Percentiles rank a stretch among this genome's conserved stretches.
These are phyloP conservation scores for Rubroboletus satanas DNA, from an alignment of 768 basidiomycete genomes.

Conservation along the genomic window DNA sequence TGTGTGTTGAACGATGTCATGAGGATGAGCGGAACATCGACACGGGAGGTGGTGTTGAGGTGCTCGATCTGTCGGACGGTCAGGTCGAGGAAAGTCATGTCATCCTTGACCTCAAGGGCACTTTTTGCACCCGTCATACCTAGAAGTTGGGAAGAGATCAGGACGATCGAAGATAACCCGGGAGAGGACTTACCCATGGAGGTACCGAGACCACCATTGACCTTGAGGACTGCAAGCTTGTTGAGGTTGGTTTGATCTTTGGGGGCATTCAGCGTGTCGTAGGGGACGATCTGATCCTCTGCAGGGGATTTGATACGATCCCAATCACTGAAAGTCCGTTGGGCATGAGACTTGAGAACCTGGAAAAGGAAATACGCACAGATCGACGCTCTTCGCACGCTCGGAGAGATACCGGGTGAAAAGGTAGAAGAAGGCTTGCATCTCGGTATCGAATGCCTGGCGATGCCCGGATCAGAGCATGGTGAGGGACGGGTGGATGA, in stretches of 20 bases:
- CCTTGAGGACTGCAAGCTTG: slow-evolving; percentile 75
- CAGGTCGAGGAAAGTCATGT: slow-evolving; percentile 66
- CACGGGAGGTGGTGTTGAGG: slow-evolving; percentile 55
- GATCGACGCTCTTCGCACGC: slow-evolving; percentile 59
- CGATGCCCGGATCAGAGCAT: slow-evolving; percentile 16
- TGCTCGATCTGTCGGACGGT: slow-evolving; percentile 66
- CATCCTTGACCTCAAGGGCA: slow-evolving; percentile 72
- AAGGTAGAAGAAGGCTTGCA: slow-evolving; percentile 80
- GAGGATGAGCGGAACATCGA: slow-evolving; percentile 73
- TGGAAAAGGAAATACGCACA: slow-evolving; percentile 47
- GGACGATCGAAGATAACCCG: background rate
- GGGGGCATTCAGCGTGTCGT: slow-evolving; percentile 46
- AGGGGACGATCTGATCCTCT: slow-evolving; percentile 59
- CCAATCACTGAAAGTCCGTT: slow-evolving; percentile 29
- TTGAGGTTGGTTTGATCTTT: slow-evolving; percentile 48
- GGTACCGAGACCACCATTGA: slow-evolving; percentile 72
- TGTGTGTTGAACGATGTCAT: slow-evolving; percentile 84
- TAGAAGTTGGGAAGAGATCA: slow-evolving; percentile 12
- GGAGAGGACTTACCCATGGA: slow-evolving; percentile 45
- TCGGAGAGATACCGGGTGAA: slow-evolving; percentile 78
- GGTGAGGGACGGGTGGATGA: background rate
- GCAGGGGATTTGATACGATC: slow-evolving; percentile 59
- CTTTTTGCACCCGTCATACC: slow-evolving; percentile 63
- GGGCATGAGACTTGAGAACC: background rate
- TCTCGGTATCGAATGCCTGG: slow-evolving; percentile 75